A percentile compares a stretch with the other conserved stretches of the same genome.
These are phyloP conservation scores for Mucor piriformis DNA, from an alignment of 371 early-diverging fungal genomes.

Conservation along the genomic window DNA sequence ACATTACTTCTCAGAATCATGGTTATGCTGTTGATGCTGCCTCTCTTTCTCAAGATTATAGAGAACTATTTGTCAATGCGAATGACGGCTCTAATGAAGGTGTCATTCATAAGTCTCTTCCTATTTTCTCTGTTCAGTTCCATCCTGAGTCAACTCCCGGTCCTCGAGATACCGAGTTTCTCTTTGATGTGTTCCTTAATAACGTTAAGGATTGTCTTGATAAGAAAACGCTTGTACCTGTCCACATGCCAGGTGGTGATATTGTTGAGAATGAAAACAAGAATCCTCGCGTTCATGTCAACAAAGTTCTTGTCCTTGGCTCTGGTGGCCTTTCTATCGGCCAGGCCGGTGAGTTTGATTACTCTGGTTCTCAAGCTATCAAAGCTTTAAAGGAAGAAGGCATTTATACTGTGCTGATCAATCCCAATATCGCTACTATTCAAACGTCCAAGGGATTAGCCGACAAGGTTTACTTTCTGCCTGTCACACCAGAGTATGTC, in stretches of 20 bases:
- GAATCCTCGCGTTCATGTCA: conserved; percentile 58
- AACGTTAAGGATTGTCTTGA: conserved; percentile 73
- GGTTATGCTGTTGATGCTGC: conserved; percentile 93
- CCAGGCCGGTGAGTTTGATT: conserved; percentile 98
- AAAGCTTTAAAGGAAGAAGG: conserved; percentile 96
- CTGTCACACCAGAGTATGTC: conserved; percentile 92
- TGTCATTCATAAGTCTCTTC: conserved; percentile 84
- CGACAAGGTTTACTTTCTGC: conserved; percentile 95
- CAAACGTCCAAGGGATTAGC: conserved; percentile 94
- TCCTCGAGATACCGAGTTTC: conserved; percentile 94
- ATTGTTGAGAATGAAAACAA: conserved; percentile 56
- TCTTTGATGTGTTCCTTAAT: conserved; percentile 92
- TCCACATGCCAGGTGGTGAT: conserved; percentile 72
- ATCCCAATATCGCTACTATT: conserved; percentile 97
- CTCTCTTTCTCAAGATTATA: conserved; percentile 77
- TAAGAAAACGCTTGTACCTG: conserved; percentile 72
- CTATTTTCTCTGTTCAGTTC: conserved; percentile 97
- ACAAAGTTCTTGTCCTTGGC: conserved; percentile 94
- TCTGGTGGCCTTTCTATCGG: conserved; percentile 97
- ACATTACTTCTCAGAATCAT: conserved; percentile 97
- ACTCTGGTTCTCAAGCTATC: conserved; percentile 96
- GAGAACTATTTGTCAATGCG: conserved; percentile 95
- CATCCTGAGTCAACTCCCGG: conserved; percentile 98
- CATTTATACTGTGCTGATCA: conserved; percentile 90
- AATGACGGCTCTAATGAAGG: conserved; percentile 98